Percentiles rank a stretch among this genome's conserved stretches.
Evolutionary conservation across 805 yeast genomes (phyloP).

Genomic region (Starmerella stellata): DNA sequence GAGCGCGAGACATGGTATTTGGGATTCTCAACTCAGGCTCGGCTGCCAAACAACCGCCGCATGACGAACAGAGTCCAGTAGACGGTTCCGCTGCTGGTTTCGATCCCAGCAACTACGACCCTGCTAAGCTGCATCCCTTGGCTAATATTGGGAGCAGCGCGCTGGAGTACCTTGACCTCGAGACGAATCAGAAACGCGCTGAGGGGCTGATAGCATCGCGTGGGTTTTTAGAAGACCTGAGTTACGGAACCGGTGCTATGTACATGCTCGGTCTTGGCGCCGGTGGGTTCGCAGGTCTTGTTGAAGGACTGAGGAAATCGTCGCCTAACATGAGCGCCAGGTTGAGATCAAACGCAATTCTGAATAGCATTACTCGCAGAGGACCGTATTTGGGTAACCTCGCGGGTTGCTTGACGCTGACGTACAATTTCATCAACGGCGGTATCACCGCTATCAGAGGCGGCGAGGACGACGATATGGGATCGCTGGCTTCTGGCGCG

Average conservation of each 20-base stretch:
- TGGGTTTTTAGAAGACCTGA: conserved; percentile 92
- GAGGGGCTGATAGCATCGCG: conserved; percentile 87
- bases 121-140: conserved; percentile 66
- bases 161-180: conserved; percentile 76
- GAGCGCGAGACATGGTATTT: no score
- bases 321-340: conserved; percentile 63
- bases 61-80: no score
- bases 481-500: conserved; percentile 79
- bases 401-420: conserved; percentile 82
- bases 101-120: no score
- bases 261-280: conserved; percentile 64
- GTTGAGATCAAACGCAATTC: conserved; percentile 69
- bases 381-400: conserved; percentile 93
- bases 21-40: no score
- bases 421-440: conserved; percentile 72
- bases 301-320: conserved; percentile 65
- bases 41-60: no score
- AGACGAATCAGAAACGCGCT: conserved; percentile 29
- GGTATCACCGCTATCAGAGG: conserved; percentile 51
- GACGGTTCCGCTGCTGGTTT: no score
- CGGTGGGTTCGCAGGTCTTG: conserved; percentile 79
- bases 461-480: conserved; percentile 73
- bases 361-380: conserved; percentile 82
- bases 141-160: conserved; percentile 73
- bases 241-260: conserved; percentile 94